Evolutionary conservation across 345 rosid species (phyloP).

Genomic region (Viola odorata): DNA sequence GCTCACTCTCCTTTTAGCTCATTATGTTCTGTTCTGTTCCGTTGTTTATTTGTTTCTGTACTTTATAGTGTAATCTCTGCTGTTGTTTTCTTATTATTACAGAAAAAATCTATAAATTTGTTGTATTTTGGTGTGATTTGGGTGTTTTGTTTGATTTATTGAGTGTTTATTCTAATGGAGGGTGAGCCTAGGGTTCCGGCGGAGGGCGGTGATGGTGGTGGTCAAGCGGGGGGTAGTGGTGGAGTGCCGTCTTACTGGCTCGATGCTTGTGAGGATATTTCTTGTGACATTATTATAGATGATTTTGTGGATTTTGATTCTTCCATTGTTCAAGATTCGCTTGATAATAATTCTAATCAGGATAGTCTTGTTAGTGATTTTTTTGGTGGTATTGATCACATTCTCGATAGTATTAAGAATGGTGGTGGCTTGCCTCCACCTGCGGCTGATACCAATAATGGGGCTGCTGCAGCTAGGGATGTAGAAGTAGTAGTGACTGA

Average conservation of each 20-base stretch:
- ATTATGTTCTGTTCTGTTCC: not conserved
- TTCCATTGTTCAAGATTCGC: conserved; percentile 42
- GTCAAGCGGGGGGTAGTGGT: no score
- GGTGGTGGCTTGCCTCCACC: conserved; percentile 50
- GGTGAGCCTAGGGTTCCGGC: conserved; percentile 40
- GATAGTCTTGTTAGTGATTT: conserved; percentile 46
- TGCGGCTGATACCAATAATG: not conserved
- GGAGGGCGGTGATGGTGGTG: conserved; percentile 22
- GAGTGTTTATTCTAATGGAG: conserved; percentile 37
- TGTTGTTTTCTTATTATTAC: no score
- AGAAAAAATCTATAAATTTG: no score
- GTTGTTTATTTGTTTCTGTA: conserved; percentile 1
- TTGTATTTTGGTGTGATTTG: conserved; percentile 3
- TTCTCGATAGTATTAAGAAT: conserved; percentile 77
- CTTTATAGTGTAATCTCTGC: not conserved
- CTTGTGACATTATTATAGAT: conserved; percentile 57
- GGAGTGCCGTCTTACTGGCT: conserved; percentile 93
- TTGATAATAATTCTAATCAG: conserved; percentile 35
- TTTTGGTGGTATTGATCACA: conserved; percentile 91
- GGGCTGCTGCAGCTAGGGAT: not conserved
- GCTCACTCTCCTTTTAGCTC: not conserved
- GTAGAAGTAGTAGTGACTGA: not conserved
- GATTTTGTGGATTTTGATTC: conserved; percentile 64
- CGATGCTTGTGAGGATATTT: conserved; percentile 81
- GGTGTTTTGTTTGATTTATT: not conserved